A percentile compares a stretch with the other conserved stretches of the same genome.
phyloP scores from a whole-genome alignment of 345 rosid genomes.

The Camelina laxa region DNA sequence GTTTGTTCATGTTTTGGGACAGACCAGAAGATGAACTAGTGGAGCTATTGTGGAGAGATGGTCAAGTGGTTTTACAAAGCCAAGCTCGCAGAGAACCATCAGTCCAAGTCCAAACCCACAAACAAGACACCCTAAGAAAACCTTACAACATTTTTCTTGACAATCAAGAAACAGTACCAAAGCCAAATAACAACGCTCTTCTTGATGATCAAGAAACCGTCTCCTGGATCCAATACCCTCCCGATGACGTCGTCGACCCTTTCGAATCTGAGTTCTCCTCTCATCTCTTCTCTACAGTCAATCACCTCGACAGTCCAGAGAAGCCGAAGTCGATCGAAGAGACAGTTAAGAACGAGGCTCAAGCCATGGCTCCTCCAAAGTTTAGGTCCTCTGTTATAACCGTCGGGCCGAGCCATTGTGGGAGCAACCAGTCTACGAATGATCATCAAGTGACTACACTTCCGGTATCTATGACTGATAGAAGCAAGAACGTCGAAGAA shows the following conservation, averaged over 20 bases:
- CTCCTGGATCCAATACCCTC: constrained; percentile 71
- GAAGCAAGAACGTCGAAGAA: constrained; percentile 55
- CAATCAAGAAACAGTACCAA: constrained; percentile 25
- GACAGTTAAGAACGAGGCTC: constrained; percentile 44
- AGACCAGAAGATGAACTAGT: constrained; percentile 68
- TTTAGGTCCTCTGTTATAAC: constrained; percentile 54
- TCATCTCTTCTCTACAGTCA: constrained; percentile 48
- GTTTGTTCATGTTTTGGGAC: constrained; percentile 16
- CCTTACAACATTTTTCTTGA: constrained; percentile 20
- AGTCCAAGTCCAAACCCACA: constrained; percentile 37
- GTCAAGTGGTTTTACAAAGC: constrained; percentile 70
- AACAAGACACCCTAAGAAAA: constrained; percentile 28
- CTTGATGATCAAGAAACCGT: constrained; percentile 61
- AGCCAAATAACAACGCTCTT: constrained; percentile 12
- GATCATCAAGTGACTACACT: constrained; percentile 48
- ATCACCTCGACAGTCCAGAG: constrained; percentile 21
- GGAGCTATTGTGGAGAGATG: constrained; percentile 75
- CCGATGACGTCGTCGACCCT: constrained; percentile 50
- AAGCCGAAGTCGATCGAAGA: constrained; percentile 40
- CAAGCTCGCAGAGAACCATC: constrained; percentile 56
- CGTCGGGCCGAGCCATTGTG: constrained; percentile 68
- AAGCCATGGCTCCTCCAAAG: constrained; percentile 59
- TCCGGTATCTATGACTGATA: constrained; percentile 36
- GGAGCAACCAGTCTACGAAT: constrained; percentile 59
- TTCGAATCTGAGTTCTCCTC: constrained; percentile 69